Evolutionary conservation across 2,329 filamentous ascomycete species (phyloP), one percentile per base, ranked within the genome.

Genomic region (Myriosclerotinia scirpicola): DNA sequence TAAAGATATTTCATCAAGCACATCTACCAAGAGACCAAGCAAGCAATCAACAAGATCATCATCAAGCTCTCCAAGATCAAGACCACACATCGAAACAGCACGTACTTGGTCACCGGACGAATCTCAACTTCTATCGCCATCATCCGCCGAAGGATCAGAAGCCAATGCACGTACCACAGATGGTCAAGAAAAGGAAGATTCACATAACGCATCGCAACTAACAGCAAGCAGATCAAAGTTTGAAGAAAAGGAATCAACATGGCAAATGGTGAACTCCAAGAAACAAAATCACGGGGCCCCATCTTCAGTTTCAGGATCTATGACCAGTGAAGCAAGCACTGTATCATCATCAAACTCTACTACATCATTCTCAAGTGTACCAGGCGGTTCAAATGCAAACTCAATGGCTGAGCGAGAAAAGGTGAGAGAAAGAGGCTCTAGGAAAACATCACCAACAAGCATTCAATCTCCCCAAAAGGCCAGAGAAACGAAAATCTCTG

Each of bases 261-360:
- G 73, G 74, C 69, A 73, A 64, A 75, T 74, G 67, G 55, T 73
- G 44, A 68, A 66, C n/a, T 65, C 67, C 54, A 64, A 50, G n/a
- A 54, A 44, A 40, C 40, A 34, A 56, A 36, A 40, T 30, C 58
- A 64, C 20, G 26, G 42, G 3, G 66, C 70, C 22, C 30, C 67
- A 20, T 64, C 67, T 5, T 68, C 69, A 3, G n/a, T 64, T 20
- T 64, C 68, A 36, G 66, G 66, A n/a, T 66, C 70, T 6, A 70
- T 67, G 12, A 61, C 67, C 1, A 64, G 62, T 38, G 62, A 64
- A 17, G 30, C 62, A 17, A 56, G 62, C 34, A 64, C 71, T 17
- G 68, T 48, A 65, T 63, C 66, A 60, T 70, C 62, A 67, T 69
- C 44, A 72, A 67, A 17, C 63, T 71, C 30, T 65, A 68, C 4